These are phyloP conservation scores for Mortierella sp. DNA, from an alignment of 371 early-diverging fungal genomes.

Conservation along the genomic window DNA sequence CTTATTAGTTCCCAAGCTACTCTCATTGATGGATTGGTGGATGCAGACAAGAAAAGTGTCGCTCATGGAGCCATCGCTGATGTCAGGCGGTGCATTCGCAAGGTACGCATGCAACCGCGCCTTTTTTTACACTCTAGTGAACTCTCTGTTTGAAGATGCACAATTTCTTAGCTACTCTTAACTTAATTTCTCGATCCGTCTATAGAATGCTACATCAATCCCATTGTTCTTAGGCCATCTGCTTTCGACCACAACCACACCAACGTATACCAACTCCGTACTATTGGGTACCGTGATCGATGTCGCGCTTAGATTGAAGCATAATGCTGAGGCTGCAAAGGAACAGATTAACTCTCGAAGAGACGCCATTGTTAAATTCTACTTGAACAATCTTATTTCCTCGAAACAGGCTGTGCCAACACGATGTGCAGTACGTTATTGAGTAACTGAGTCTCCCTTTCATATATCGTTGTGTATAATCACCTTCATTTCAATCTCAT, in stretches of 20 bases:
- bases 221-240: conserved; percentile 62
- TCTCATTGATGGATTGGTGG: conserved; percentile 65
- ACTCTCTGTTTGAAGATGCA: background rate
- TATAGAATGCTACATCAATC: conserved; percentile 60
- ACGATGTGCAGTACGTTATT: conserved; percentile 58
- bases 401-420: conserved; percentile 67
- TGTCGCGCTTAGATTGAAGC: conserved; percentile 65
- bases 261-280: conserved; percentile 68
- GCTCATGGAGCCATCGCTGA: conserved; percentile 66
- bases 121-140: background rate
- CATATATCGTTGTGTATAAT: background rate
- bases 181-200: background rate
- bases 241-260: conserved; percentile 60
- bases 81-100: conserved; percentile 70
- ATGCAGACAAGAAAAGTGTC: conserved; percentile 58
- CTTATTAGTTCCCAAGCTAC: conserved; percentile 68
- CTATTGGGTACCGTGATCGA: conserved; percentile 71
- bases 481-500: background rate
- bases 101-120: conserved; percentile 23
- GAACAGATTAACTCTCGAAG: conserved; percentile 49
- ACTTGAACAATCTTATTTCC: conserved; percentile 70
- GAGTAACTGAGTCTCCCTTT: background rate
- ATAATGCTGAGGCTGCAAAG: conserved; percentile 43
- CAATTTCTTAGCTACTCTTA: background rate
- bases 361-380: conserved; percentile 69